phyloP scores from a whole-genome alignment of 2,329 filamentous ascomycete species.

The Calonectria pteridis region DNA sequence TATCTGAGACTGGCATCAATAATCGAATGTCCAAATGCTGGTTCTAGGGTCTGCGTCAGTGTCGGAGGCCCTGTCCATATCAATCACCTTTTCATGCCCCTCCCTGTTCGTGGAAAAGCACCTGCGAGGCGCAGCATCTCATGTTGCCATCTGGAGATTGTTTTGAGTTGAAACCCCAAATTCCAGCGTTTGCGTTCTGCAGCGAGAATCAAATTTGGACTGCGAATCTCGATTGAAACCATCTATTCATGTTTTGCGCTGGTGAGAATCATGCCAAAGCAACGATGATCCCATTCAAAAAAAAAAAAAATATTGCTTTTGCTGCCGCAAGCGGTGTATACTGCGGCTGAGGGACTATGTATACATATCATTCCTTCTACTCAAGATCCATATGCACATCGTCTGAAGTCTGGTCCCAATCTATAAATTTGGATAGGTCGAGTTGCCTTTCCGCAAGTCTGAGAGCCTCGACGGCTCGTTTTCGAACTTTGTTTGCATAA shows the following conservation, averaged over 20 bases:
- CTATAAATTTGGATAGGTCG: neutral
- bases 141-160: neutral
- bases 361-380: neutral
- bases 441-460: neutral
- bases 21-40: neutral
- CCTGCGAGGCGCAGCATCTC: neutral
- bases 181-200: neutral
- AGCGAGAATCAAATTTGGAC: neutral
- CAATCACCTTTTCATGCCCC: neutral
- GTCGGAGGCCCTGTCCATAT: neutral
- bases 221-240: neutral
- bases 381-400: neutral
- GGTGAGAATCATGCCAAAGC: neutral
- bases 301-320: neutral
- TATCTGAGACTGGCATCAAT: neutral
- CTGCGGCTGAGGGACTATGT: neutral
- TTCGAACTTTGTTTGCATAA: neutral
- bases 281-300: neutral
- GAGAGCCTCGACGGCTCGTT: neutral
- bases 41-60: neutral
- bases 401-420: neutral
- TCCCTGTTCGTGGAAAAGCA: neutral
- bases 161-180: neutral
- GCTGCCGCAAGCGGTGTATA: neutral
- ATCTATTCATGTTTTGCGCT: neutral